These are phyloP conservation scores for Blastobotrys illinoisensis DNA, from an alignment of 1,139 yeast genomes.

Conservation along the genomic window DNA sequence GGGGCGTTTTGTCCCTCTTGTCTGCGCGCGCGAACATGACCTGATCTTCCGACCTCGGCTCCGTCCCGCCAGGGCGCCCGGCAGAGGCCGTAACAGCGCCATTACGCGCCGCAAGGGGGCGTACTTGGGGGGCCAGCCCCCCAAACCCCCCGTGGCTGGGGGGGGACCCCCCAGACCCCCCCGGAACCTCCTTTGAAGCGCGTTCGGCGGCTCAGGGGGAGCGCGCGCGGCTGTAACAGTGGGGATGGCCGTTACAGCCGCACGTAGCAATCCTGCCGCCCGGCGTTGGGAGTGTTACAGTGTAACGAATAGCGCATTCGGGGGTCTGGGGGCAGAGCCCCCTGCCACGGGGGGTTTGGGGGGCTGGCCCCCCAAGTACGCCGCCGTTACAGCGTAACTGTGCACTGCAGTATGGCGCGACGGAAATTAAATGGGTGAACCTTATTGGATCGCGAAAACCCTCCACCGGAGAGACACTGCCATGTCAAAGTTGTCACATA, in stretches of 20 bases:
- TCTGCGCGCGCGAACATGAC: background rate
- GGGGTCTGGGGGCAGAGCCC: background rate
- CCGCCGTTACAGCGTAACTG: no score
- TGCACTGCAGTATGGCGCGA: no score
- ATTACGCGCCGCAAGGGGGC: background rate
- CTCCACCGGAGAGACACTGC: no score
- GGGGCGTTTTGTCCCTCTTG: background rate
- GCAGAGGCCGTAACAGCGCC: no score
- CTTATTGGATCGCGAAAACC: no score
- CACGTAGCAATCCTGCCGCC: no score
- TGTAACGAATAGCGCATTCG: background rate
- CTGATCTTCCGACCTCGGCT: background rate
- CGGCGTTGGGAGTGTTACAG: no score
- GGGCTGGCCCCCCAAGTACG: no score
- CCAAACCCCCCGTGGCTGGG: background rate
- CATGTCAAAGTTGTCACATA: no score
- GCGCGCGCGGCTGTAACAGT: background rate
- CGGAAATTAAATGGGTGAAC: no score
- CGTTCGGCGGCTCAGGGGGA: no score
- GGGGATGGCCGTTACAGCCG: background rate
- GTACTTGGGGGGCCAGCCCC: background rate
- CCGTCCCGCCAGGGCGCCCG: background rate
- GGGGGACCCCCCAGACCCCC: background rate
- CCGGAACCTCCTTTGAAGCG: no score
- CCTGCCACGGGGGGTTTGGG: background rate